These are phyloP conservation scores for Schwanniomyces etchellsii DNA, from an alignment of 1,139 yeast genomes.

Conservation along the genomic window DNA sequence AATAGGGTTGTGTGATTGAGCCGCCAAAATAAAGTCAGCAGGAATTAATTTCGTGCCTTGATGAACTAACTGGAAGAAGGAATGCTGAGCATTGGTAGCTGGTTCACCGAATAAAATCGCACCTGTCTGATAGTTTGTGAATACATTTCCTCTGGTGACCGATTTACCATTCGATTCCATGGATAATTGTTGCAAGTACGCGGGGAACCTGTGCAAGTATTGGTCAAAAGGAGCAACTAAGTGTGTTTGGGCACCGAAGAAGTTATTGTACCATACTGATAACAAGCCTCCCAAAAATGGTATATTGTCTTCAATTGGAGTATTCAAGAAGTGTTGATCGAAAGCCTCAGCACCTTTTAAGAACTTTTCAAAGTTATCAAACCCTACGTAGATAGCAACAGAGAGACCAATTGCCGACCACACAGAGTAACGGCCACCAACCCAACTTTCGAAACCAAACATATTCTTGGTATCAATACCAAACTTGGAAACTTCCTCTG, in stretches of 20 bases:
- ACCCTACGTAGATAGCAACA: slow-evolving; percentile 91
- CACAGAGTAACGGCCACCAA: slow-evolving; percentile 98
- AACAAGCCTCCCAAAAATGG: slow-evolving; percentile 90
- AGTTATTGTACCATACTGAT: slow-evolving; percentile 97
- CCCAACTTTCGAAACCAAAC: slow-evolving; percentile 99
- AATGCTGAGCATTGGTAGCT: slow-evolving; percentile 97
- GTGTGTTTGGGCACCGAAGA: slow-evolving; percentile 96
- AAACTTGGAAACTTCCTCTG: slow-evolving; percentile 81
- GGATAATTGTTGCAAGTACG: slow-evolving; percentile 94
- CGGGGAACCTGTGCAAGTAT: slow-evolving; percentile 98
- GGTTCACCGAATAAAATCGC: slow-evolving; percentile 97
- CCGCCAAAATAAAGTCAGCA: slow-evolving; percentile 93
- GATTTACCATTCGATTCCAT: slow-evolving; percentile 99
- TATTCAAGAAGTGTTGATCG: slow-evolving; percentile 78
- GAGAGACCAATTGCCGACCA: slow-evolving; percentile 99
- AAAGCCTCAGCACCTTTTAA: slow-evolving; percentile 97
- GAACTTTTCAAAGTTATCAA: slow-evolving; percentile 84
- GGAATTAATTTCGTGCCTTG: slow-evolving; percentile 98
- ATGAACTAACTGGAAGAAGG: slow-evolving; percentile 98
- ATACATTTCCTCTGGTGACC: slow-evolving; percentile 85
- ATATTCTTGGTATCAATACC: slow-evolving; percentile 97
- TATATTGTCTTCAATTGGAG: slow-evolving; percentile 87
- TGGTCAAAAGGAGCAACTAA: slow-evolving; percentile 98
- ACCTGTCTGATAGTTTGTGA: slow-evolving; percentile 94
- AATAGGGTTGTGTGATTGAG: slow-evolving; percentile 96